Percentiles rank a stretch among this genome's conserved stretches.
phyloP scores from a whole-genome alignment of 805 yeast species.

The Starmerella sirachaensis region DNA sequence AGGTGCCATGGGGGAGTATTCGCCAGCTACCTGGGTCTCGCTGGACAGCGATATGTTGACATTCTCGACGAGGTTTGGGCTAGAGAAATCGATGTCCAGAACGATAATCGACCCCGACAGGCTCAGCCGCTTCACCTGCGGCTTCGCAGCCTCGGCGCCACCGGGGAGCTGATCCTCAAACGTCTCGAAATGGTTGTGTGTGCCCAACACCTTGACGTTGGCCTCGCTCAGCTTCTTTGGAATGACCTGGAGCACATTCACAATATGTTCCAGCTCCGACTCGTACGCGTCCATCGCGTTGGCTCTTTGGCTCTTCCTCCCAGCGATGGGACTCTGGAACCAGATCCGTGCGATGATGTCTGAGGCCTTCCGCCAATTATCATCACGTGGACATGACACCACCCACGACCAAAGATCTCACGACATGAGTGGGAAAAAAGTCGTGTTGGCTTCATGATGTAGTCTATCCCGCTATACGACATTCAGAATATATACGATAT shows the following conservation, averaged over 20 bases:
- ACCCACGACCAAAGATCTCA: too few relatives aligned
- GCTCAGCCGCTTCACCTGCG: conserved; percentile 28
- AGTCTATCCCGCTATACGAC: too few relatives aligned
- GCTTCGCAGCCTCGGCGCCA: conserved; percentile 5
- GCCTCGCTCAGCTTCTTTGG: conserved; percentile 29
- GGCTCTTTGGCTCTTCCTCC: too few relatives aligned
- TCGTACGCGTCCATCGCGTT: conserved; percentile 19
- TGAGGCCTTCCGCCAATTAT: too few relatives aligned
- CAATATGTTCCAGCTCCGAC: conserved; percentile 21
- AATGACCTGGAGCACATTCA: conserved; percentile 23
- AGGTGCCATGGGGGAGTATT: conserved; percentile 22
- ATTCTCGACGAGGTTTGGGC: conserved; percentile 17
- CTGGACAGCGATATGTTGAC: conserved; percentile 26
- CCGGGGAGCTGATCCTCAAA: conserved; percentile 26
- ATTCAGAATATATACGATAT: too few relatives aligned
- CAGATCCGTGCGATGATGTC: too few relatives aligned
- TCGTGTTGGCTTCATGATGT: too few relatives aligned
- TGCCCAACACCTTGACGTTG: conserved; percentile 29
- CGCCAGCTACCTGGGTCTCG: conserved; percentile 15
- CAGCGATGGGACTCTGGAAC: too few relatives aligned
- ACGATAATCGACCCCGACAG: conserved; percentile 31
- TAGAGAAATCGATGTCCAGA: conserved; percentile 26
- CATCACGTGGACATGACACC: too few relatives aligned
- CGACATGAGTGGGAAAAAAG: too few relatives aligned
- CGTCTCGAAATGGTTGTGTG: conserved; percentile 28